Evolutionary conservation across 2,329 filamentous ascomycete genomes (phyloP).

Genomic region (Beauveria rudraprayagi): DNA sequence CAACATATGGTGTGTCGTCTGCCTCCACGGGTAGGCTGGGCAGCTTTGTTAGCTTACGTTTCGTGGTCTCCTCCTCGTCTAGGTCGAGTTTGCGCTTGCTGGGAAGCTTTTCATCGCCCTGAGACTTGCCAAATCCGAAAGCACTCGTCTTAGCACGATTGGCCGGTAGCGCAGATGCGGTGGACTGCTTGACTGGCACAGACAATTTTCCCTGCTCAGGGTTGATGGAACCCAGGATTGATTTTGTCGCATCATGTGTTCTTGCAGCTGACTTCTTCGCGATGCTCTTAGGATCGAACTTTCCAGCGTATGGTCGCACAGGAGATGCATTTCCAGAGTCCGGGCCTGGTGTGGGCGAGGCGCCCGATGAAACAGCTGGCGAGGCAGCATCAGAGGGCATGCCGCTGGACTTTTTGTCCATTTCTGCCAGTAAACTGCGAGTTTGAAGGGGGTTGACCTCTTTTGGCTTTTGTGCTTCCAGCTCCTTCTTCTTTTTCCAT

Average conservation of each 20-base stretch:
- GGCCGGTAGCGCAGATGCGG: slow-evolving; percentile 53
- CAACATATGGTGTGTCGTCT: slow-evolving; percentile 52
- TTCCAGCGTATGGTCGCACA: slow-evolving; percentile 59
- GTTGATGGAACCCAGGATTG: slow-evolving; percentile 39
- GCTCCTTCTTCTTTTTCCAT: slow-evolving; percentile 86
- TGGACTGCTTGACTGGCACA: slow-evolving; percentile 24
- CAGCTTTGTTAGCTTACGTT: slow-evolving; percentile 85
- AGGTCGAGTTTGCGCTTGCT: slow-evolving; percentile 72
- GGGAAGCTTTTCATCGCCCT: slow-evolving; percentile 53
- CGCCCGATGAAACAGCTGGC: slow-evolving; percentile 42
- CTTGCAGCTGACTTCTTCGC: slow-evolving; percentile 65
- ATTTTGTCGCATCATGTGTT: slow-evolving; percentile 43
- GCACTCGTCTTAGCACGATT: slow-evolving; percentile 68
- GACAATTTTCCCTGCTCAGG: slow-evolving; percentile 29
- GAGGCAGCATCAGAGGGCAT: slow-evolving; percentile 33
- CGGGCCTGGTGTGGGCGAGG: slow-evolving; percentile 37
- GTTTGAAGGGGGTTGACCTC: slow-evolving; percentile 58
- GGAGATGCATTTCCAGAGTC: slow-evolving; percentile 42
- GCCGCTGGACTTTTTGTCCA: slow-evolving; percentile 59
- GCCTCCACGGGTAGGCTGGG: slow-evolving; percentile 65
- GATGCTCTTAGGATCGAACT: slow-evolving; percentile 82
- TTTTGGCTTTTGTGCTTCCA: slow-evolving; percentile 64
- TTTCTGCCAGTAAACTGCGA: slow-evolving; percentile 61
- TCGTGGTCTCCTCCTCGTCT: slow-evolving; percentile 78
- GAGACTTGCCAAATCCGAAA: slow-evolving; percentile 71